Evolutionary conservation across 331 rosid species (phyloP).

Genomic region (Quercus tomentella): DNA sequence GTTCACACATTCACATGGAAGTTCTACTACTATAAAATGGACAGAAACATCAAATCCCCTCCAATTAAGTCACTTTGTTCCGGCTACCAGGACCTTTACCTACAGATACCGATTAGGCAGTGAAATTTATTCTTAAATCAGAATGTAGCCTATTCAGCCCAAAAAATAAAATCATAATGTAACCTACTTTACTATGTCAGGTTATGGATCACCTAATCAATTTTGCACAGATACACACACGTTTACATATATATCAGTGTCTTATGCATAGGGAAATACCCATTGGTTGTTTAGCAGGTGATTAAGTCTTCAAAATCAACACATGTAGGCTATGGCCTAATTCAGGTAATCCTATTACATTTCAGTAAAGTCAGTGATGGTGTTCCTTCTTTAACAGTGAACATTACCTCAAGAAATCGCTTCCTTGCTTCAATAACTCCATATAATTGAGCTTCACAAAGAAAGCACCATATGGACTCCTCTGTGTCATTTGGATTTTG

Average conservation of each 20-base stretch:
- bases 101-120: background rate
- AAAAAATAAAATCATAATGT: background rate
- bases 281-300: background rate
- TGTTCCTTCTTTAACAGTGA: background rate
- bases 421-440: slow-evolving; percentile 77
- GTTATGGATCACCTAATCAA: background rate
- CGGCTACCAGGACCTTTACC: background rate
- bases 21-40: background rate
- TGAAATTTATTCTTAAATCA: background rate
- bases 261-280: background rate
- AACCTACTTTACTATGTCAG: background rate
- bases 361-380: background rate
- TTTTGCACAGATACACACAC: background rate
- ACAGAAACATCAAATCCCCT: background rate
- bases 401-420: slow-evolving; percentile 70
- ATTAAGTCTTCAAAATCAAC: background rate
- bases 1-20: background rate
- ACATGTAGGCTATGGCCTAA: background rate
- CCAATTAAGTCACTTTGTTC: background rate
- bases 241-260: background rate
- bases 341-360: background rate
- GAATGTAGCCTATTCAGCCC: background rate
- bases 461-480: slow-evolving; percentile 94
- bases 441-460: slow-evolving; percentile 84
- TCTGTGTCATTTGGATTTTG: slow-evolving; percentile 91